Evolutionary conservation across 2,329 filamentous ascomycete species (phyloP), one percentile per base, ranked within the genome.

Genomic region (Hymenoscyphus linearis): DNA sequence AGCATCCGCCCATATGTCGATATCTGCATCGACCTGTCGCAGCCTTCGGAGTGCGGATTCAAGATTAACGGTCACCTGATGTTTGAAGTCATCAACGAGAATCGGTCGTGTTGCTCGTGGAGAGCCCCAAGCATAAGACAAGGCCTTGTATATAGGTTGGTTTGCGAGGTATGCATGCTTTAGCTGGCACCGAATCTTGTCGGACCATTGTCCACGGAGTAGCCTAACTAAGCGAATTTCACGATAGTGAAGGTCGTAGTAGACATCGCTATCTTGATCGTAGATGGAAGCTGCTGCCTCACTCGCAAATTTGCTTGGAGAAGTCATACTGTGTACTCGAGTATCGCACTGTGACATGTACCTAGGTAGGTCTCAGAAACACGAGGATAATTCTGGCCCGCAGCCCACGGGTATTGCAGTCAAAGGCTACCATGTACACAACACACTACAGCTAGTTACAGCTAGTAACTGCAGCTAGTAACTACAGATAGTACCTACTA

Each of bases 101-200:
- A 64, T 61, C 16, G 52, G 55, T 5, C 31, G 14, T 16, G 18
- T 52, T 2, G 50, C 60, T 25, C 37, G 50, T 3, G 36, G 37
- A 35, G 57, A 31, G 1, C 56, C 44, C 62, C 62, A 64, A 14
- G 57, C 55, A 37, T 62, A 64, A 9, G 60, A 64, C n/a, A 62
- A 35, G 4, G 60, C 60, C n/a, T 59, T 60, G 25, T 64, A 64
- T 10, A 16, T 13, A 7, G 37, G 55, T 14, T n/a, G 13, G 18
- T 47, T 57, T 18, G 55, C 22, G 1, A 57, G 9, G 3, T 22
- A 16, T 6, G 26, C 18, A 10, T 57, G 34, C 18, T 44, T 5
- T 1, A 57, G 22, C 4, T 40, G 9, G n/a, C 35, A 47, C 6
- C 12, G 36, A 16, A 57, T 44, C 4, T 26, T 16, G 27, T n/a